These are phyloP conservation scores for Ilyonectria mors-panacis DNA, from an alignment of 2,329 filamentous ascomycete species.

Conservation along the genomic window DNA sequence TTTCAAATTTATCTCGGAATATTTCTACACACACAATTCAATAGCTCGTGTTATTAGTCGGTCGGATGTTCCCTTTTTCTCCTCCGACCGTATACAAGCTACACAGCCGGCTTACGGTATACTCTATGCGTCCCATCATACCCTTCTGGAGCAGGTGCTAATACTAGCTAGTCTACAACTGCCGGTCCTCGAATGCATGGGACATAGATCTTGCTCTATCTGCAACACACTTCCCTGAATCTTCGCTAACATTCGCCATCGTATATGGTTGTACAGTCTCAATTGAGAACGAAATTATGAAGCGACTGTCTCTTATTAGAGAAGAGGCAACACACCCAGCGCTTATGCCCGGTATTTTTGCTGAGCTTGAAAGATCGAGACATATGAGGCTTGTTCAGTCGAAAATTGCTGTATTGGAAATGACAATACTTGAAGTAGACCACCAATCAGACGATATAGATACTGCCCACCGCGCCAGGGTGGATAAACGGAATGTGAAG, in stretches of 20 bases:
- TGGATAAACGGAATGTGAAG: not conserved
- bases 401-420: not conserved
- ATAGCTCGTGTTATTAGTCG: slow-evolving; percentile 18
- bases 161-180: slow-evolving; percentile 18
- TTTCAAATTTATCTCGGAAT: not conserved
- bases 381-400: slow-evolving; percentile 14
- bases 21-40: slow-evolving; percentile 3
- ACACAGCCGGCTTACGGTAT: not conserved
- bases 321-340: slow-evolving; percentile 12
- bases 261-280: slow-evolving; percentile 17
- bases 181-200: slow-evolving; percentile 26
- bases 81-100: not conserved
- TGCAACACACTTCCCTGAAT: slow-evolving; percentile 15
- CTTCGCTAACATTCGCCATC: slow-evolving; percentile 12
- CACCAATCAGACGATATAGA: not conserved
- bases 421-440: not conserved
- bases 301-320: not conserved
- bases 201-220: slow-evolving; percentile 24
- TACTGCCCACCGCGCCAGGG: not conserved
- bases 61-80: slow-evolving; percentile 19
- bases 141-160: not conserved
- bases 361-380: slow-evolving; percentile 18
- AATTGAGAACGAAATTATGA: slow-evolving; percentile 9
- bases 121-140: not conserved
- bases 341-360: slow-evolving; percentile 15